Evolutionary conservation across 2,329 filamentous ascomycete species (phyloP), one percentile per base, ranked within the genome.

Genomic region (Metarhizium anisopliae): DNA sequence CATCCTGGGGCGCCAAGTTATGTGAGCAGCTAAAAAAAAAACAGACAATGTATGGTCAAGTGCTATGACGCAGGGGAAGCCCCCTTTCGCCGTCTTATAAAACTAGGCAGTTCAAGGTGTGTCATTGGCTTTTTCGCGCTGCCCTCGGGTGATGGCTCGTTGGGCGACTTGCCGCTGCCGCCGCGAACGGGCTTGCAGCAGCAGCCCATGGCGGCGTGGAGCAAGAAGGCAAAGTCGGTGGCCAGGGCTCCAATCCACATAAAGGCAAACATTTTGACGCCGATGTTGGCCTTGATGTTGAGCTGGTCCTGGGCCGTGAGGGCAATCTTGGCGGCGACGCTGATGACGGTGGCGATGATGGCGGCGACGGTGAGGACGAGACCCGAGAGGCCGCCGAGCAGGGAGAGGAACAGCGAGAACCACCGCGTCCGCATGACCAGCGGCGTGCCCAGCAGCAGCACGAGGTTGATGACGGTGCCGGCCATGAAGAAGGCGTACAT

Each of bases 401-500:
- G 68, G 11, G 83, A 77, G 59, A 94, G 75, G 59, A 90, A 77
- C 5, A 86, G 81, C 20, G 92, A 72, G 52, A 85, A 84, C 72
- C 83, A 79, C 56, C 79, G 75, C n/a, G 78, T 75, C 63, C 72
- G 72, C 53, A 81, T 64, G 56, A 76, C 80, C 70, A 86, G 62
- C 73, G 77, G 64, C 67, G 87, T 70, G 70, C 86, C 62, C 66
- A 92, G 81, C 58, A 94, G 82, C 62, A 91, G 81, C 62, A 92
- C 66, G 65, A 89, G 86, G 67, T 83, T 84, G 65, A 95, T 75
- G 63, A 86, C 77, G 47, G 83, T 77, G 52, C 84, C 86, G 7
- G 84, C 78, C 51, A 96, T 74, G 78, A 95, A 96, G 71, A 93
- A 86, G 59, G 82, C 88, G 66, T 95, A 96, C 91, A 96, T 96